These are phyloP conservation scores for Lolium perenne DNA, from an alignment of 176 grass and related monocot species.

Conservation along the genomic window DNA sequence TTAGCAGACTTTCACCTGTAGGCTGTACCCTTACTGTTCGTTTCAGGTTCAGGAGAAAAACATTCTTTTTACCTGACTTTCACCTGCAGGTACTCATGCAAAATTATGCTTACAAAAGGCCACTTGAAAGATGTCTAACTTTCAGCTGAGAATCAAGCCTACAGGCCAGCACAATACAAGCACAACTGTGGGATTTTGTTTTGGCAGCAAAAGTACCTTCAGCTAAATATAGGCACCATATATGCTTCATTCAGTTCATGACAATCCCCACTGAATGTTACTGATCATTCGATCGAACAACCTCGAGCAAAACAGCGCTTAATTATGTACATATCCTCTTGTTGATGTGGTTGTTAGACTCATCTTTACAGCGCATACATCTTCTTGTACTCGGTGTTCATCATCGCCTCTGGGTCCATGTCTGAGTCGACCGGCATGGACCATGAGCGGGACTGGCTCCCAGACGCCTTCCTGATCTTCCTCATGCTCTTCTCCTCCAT, in stretches of 20 bases:
- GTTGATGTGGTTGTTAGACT: slow-evolving; percentile 6
- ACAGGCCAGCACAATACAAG: background rate
- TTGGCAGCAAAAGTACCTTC: slow-evolving; percentile 18
- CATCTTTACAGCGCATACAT: slow-evolving; percentile 77
- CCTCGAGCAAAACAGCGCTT: slow-evolving; percentile 22
- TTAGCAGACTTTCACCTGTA: background rate
- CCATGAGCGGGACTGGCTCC: slow-evolving; percentile 69
- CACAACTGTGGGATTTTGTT: background rate
- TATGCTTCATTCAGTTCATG: background rate
- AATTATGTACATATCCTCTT: slow-evolving; percentile 37
- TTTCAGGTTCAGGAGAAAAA: background rate
- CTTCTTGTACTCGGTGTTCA: slow-evolving; percentile 88
- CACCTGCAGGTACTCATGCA: background rate
- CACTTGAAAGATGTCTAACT: background rate
- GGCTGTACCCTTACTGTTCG: background rate
- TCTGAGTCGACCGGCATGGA: slow-evolving; percentile 56
- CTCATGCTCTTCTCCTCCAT: slow-evolving; percentile 78
- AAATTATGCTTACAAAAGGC: background rate
- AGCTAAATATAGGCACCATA: slow-evolving; percentile 15
- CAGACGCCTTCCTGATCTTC: slow-evolving; percentile 66
- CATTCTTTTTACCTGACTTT: background rate
- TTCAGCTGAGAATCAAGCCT: background rate
- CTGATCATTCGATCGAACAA: background rate
- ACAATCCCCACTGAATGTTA: background rate
- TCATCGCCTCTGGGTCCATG: slow-evolving; percentile 64